Base-by-base conservation (phyloP, 2,329 filamentous ascomycete genomes). In the Aureobasidium sp. region DNA sequence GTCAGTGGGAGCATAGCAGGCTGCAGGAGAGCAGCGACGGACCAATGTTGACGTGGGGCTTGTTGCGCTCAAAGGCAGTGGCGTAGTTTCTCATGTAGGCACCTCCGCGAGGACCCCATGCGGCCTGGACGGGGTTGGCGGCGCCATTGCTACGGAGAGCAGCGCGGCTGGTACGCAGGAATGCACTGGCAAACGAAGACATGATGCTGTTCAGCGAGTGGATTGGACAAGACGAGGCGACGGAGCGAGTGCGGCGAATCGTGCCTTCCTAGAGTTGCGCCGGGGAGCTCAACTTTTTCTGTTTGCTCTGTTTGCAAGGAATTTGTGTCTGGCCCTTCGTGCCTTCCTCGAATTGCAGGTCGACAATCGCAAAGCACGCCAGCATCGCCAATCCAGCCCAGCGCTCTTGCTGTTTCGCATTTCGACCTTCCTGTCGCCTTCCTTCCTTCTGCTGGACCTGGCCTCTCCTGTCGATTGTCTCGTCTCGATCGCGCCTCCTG, bases 31-130 rank as follows among this genome's bases (percentile, higher is more conserved):
- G 77, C n/a, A 93, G 77, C 37, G 39, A 64, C 81, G 68, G 82
- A 90, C 94, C 94, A 73, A 99, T 94, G 81, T 99, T 99, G 68
- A 99, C 93, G 77, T 99, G 94, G 64, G 94, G 94, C 84, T 99
- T 99, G 74, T 82, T 86, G 74, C 94, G 87, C 83, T 95, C 86
- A 75, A 89, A 99, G 66, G 76, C 82, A 63, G 79, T 81, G 63
- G 84, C 85, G 74, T 86, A 82, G 69, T 78, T 79, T 74, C 84
- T 78, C 68, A 87, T 81, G 66, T 84, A 82, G 68, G 82, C 80
- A 67, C 82, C 81, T 73, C 83, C 85, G 76, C 86, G 83, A 68
- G 79, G 77, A 72, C 81, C 82, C 70, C 88, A 76, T 66, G 84
- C 82, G 71, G 83, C 83, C 77, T 91, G 89, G 69, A 97, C 81